These are phyloP conservation scores for Achaetomiella virescens DNA, from an alignment of 495 filamentous ascomycete genomes.

Conservation along the genomic window DNA sequence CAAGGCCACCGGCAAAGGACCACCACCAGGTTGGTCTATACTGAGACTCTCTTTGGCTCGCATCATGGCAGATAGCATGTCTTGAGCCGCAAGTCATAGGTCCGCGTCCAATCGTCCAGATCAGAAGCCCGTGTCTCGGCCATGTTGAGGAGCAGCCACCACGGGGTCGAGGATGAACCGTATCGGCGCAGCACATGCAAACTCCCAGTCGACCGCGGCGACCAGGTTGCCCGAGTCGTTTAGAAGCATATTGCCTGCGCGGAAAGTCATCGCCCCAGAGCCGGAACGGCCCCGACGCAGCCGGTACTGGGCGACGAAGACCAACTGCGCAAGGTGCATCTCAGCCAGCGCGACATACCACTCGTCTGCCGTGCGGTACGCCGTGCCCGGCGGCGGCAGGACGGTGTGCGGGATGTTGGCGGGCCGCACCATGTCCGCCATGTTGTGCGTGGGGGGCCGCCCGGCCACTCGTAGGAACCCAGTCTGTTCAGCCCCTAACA, in stretches of 20 bases:
- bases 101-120: slow-evolving; percentile 23
- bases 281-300: slow-evolving; percentile 6
- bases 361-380: slow-evolving; percentile 28
- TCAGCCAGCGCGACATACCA: slow-evolving; percentile 39
- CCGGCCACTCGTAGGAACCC: not conserved
- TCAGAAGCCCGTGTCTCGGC: slow-evolving; percentile 34
- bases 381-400: slow-evolving; percentile 6
- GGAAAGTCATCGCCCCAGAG: slow-evolving; percentile 27
- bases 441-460: slow-evolving; percentile 20
- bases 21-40: not conserved
- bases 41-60: slow-evolving; percentile 14
- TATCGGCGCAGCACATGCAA: slow-evolving; percentile 36
- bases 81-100: slow-evolving; percentile 21
- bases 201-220: slow-evolving; percentile 38
- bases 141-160: slow-evolving; percentile 38
- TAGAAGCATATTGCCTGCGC: slow-evolving; percentile 24
- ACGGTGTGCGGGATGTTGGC: slow-evolving; percentile 10
- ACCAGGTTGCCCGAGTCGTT: slow-evolving; percentile 9
- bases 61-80: slow-evolving; percentile 26
- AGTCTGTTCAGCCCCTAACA: slow-evolving; percentile 31
- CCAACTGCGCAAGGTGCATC: slow-evolving; percentile 37
- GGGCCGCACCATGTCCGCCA: slow-evolving; percentile 13
- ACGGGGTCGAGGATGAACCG: slow-evolving; percentile 37
- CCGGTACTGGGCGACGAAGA: slow-evolving; percentile 1
- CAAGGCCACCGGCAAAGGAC: not conserved